Evolutionary conservation across 192 early-diverging fungal species (phyloP).

Genomic region (Chytriomyces sp.): DNA sequence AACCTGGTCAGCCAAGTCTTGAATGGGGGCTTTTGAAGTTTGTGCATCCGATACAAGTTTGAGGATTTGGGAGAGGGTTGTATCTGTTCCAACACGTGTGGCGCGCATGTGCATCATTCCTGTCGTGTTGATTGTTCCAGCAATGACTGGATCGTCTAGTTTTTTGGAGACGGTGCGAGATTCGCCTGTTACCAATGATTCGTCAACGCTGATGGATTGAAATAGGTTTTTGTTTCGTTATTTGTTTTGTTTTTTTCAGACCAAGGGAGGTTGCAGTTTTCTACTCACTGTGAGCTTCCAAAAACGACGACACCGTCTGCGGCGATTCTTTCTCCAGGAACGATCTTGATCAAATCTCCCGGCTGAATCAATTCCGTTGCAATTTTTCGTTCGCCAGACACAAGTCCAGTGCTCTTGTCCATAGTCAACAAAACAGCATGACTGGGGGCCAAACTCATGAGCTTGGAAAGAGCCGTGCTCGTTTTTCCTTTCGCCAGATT

Average conservation of each 20-base stretch:
- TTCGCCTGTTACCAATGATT: conserved; percentile 97
- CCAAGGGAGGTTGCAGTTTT: neutral
- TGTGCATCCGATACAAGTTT: conserved; percentile 92
- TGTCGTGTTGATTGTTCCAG: conserved; percentile 92
- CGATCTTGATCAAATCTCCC: conserved; percentile 83
- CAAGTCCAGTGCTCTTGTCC: conserved; percentile 38
- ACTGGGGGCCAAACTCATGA: conserved; percentile 86
- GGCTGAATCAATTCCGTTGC: conserved; percentile 84
- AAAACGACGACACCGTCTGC: conserved; percentile 80
- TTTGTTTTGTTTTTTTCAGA: neutral
- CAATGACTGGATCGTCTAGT: conserved; percentile 72
- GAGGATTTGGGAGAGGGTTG: conserved; percentile 89
- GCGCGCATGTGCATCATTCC: conserved; percentile 86
- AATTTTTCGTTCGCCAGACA: conserved; percentile 68
- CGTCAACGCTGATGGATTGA: conserved; percentile 76
- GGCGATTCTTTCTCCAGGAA: conserved; percentile 93
- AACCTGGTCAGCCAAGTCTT: conserved; percentile 86
- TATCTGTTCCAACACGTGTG: conserved; percentile 85
- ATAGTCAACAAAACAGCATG: conserved; percentile 52
- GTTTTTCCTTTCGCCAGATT: conserved; percentile 95
- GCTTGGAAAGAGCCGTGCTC: conserved; percentile 82
- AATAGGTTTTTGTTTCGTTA: neutral
- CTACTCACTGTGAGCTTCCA: conserved; percentile 51
- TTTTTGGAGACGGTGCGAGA: conserved; percentile 77
- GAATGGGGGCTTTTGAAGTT: conserved; percentile 93